Evolutionary conservation across 352 stramenopile species (phyloP), one percentile per base, ranked within the genome.

Genomic region (Hyphochytrium catenoides): DNA sequence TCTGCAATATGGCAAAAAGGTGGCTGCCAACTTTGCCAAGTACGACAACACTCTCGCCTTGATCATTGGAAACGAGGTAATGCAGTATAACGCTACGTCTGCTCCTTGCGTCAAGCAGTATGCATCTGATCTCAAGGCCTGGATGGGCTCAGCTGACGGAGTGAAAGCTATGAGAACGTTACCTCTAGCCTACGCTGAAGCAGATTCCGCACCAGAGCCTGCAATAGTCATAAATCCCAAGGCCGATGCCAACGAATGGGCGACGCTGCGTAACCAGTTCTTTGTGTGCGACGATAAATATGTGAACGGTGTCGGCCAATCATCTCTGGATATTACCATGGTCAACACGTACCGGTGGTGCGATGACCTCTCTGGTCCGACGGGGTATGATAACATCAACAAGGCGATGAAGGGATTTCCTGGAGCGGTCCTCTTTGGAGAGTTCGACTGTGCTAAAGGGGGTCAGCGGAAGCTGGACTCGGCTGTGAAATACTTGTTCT

Each of bases 271-370:
- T 47, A 48, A 82, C n/a, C 67, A 81, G 54, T 66, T 66, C 9
- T 48, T 84, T 3, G 48, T 84, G 3, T 84, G 69, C 24, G 69
- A 67, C 41, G 69, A 84, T 51, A 72, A 57, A 36, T 74, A 82
- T 58, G 63, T 56, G 24, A 51, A 84, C 34, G 69, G 69, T 11
- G 50, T 74, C 47, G 81, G 76, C 64, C 11, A 54, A 28, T 58
- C 72, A 42, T 78, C 62, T 50, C 79, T 84, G 29, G 69, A 84
- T 43, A 81, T 84, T 19, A 82, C 77, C 42, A 41, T 84, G 21
- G 76, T 84, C 44, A 84, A 84, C 47, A 67, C 81, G 44, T 84
- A 84, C 45, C 69, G 69, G 45, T 84, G 65, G 64, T 84, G 69
- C 34, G 51, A 59, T 5, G 54, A 56, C 22, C n/a, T n/a, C n/a